phyloP scores from a whole-genome alignment of 2,329 filamentous ascomycete species.

The Botrytis fragariae region DNA sequence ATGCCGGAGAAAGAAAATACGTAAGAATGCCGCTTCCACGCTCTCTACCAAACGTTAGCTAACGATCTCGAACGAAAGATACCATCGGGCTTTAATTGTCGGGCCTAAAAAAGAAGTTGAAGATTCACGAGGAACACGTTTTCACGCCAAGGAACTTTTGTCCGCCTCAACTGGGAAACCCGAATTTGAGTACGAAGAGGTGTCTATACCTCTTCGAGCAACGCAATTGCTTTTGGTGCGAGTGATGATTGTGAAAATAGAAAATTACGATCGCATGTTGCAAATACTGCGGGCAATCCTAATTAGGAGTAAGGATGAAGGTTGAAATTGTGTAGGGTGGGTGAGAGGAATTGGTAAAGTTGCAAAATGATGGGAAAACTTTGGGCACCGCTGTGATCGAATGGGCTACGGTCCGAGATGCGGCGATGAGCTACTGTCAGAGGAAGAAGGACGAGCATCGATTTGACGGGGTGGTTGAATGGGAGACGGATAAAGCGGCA shows the following conservation, averaged over 20 bases:
- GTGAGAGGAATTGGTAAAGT: constrained; percentile 39
- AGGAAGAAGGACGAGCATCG: constrained; percentile 36
- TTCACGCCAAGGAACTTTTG: neutral
- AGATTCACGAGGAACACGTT: neutral
- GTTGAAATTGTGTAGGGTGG: constrained; percentile 34
- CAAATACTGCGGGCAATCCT: rapidly evolving
- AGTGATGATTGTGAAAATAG: neutral
- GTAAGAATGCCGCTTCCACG: neutral
- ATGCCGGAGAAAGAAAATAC: neutral
- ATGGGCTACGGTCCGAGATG: constrained; percentile 41
- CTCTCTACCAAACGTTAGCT: neutral
- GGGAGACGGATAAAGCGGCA: constrained; percentile 19
- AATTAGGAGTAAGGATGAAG: rapidly evolving
- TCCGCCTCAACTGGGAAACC: neutral
- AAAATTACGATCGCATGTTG: neutral
- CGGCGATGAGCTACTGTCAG: constrained; percentile 40
- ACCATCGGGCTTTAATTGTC: neutral
- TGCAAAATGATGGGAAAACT: constrained; percentile 40
- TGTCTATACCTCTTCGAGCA: neutral
- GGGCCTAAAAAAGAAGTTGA: neutral
- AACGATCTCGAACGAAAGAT: neutral
- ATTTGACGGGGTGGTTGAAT: constrained; percentile 24
- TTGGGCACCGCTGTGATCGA: constrained; percentile 42
- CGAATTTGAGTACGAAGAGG: neutral
- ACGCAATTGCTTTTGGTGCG: neutral